Conservation (phyloP, 2,329 filamentous ascomycete species). For the Cladophialophora immunda region DNA sequence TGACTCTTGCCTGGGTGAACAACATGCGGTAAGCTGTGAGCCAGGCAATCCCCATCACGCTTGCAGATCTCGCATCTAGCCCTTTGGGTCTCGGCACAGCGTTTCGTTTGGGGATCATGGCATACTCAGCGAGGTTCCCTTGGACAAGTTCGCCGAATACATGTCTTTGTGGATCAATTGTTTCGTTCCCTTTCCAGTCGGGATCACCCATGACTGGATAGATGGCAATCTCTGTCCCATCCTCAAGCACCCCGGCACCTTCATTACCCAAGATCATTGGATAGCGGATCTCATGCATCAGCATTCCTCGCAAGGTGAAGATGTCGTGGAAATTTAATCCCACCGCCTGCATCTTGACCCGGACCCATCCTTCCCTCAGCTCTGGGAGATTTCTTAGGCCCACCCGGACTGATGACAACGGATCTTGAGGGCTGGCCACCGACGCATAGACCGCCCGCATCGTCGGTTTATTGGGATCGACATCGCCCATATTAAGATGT, state of each 20-base stretch:
- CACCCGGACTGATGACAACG: constrained; percentile 30
- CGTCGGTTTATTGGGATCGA: constrained; percentile 24
- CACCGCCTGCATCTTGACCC: constrained; percentile 33
- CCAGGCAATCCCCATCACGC: constrained; percentile 35
- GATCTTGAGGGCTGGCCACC: constrained; percentile 20
- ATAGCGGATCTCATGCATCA: constrained; percentile 30
- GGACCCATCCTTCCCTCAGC: constrained; percentile 28
- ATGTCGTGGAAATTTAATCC: constrained; percentile 35
- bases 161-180: constrained; percentile 30
- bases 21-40: constrained; percentile 34
- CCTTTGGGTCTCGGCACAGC: constrained; percentile 26
- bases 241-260: constrained; percentile 31
- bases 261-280: constrained; percentile 35
- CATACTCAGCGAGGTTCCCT: constrained; percentile 32
- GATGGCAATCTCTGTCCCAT: constrained; percentile 31
- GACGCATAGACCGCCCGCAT: constrained; percentile 33
- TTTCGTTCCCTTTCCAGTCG: constrained; percentile 35
- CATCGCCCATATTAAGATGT: constrained; percentile 30
- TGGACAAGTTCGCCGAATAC: constrained; percentile 32
- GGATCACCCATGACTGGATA: constrained; percentile 30
- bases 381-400: constrained; percentile 17
- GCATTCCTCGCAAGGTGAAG: constrained; percentile 31
- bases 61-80: constrained; percentile 27
- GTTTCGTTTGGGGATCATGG: constrained; percentile 29
- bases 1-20: constrained; percentile 28